Evolutionary conservation across 2,329 filamentous ascomycete genomes (phyloP), one percentile per base, ranked within the genome.

Genomic region (Gnomoniopsis sp.): DNA sequence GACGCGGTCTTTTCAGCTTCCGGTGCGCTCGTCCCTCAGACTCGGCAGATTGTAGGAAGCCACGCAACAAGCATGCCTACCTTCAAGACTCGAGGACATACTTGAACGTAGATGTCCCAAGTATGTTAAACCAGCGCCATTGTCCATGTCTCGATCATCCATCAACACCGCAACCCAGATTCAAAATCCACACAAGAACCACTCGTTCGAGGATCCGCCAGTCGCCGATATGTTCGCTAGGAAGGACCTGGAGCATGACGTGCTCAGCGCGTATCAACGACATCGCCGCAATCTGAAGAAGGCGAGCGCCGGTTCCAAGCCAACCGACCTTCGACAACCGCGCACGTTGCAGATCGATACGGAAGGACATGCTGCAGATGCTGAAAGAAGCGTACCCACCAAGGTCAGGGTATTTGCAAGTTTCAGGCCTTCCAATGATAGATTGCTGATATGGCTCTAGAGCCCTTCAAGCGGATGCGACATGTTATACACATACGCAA

Each of bases 171-270:
- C 33, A 36, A 36, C 21, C 22, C 34, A 41, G 34, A 12, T 21
- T 23, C n/a, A n/a, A n/a, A n/a, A n/a, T n/a, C n/a, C n/a, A n/a
- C n/a, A n/a, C n/a, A n/a, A n/a, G n/a, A n/a, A n/a, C n/a, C n/a
- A n/a, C n/a, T n/a, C n/a, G 33, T 19, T 51, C 17, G 3, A 44
- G 30, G 11, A 17, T 3, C 11, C 2, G 2, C 30, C n/a, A 8
- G 15, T 12, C 14, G 14, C 12, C 8, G 41, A 21, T 4, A 55
- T 55, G 53, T 55, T 55, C 34, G 34, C 53, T 21, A 48, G 46
- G 33, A 55, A 55, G 46, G 53, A 55, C 36, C 48, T 55, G 33
- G 53, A 55, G 46, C 46, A 21, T n/a, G 53, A 55, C 22, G 36
- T 49, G 21, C 53, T 49, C 43, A 48, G 30, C n/a, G 36, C 21